These are phyloP conservation scores for Castanea crenata DNA, from an alignment of 306 rosid species.

Conservation along the genomic window DNA sequence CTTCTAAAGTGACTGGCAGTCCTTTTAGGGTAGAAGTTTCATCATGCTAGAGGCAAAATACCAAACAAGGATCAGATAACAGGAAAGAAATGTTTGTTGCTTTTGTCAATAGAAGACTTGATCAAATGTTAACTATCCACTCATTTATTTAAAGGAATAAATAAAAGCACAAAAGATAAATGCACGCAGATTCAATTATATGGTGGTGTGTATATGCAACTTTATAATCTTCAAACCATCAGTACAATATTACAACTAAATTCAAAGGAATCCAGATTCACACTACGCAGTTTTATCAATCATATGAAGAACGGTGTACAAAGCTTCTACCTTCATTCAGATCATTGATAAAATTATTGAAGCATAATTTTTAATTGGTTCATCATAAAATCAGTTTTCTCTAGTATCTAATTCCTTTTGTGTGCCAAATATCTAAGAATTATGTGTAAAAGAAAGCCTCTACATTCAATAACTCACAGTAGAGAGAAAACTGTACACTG, in stretches of 20 bases:
- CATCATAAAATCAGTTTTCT: background rate
- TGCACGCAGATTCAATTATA: background rate
- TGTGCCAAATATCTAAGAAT: background rate
- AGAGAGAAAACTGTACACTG: background rate
- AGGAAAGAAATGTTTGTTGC: background rate
- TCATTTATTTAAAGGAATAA: background rate
- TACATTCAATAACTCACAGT: background rate
- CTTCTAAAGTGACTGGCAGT: constrained; percentile 25
- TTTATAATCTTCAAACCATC: background rate
- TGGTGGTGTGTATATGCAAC: background rate
- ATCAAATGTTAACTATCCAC: background rate
- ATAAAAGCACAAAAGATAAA: background rate
- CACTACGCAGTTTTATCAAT: background rate
- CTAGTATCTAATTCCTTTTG: background rate
- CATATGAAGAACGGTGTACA: background rate
- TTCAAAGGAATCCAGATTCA: background rate
- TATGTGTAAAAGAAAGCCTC: background rate
- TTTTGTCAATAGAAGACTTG: background rate
- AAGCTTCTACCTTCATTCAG: background rate
- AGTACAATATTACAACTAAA: background rate
- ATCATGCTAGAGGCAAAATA: constrained; percentile 24
- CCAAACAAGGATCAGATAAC: background rate
- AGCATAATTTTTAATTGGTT: background rate
- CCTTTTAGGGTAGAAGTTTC: constrained; percentile 8
- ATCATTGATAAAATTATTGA: background rate